phyloP scores from a whole-genome alignment of 805 yeast genomes.

The Nakazawaea wickerhamii region DNA sequence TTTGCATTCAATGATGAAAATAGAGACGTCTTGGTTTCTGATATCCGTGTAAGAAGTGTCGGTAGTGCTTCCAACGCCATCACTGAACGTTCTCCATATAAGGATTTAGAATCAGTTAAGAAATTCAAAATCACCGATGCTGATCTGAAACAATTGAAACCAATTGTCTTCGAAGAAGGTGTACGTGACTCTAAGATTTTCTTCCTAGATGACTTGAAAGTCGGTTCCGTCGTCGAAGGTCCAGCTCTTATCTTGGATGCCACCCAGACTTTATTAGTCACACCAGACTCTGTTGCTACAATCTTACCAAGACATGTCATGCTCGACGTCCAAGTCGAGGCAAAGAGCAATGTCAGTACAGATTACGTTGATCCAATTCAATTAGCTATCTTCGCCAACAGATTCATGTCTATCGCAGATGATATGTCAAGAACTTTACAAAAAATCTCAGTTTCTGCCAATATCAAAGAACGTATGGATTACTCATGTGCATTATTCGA shows the following conservation, averaged over 20 bases:
- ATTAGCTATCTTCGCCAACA: slow-evolving; percentile 24
- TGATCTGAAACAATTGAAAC: slow-evolving; percentile 1
- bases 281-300: slow-evolving; percentile 21
- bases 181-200: slow-evolving; percentile 19
- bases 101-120: slow-evolving; percentile 13
- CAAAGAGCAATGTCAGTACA: slow-evolving; percentile 21
- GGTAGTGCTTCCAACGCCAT: slow-evolving; percentile 21
- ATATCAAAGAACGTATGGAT: slow-evolving; percentile 27
- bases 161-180: slow-evolving; percentile 20
- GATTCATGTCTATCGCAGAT: slow-evolving; percentile 30
- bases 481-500: slow-evolving; percentile 28
- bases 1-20: slow-evolving; percentile 25
- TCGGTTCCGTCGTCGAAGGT: slow-evolving; percentile 21
- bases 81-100: slow-evolving; percentile 22
- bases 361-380: slow-evolving; percentile 22
- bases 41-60: slow-evolving; percentile 28
- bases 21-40: slow-evolving; percentile 23
- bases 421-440: slow-evolving; percentile 25
- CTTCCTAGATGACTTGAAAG: slow-evolving; percentile 17
- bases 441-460: slow-evolving; percentile 24
- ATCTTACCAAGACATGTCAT: slow-evolving; percentile 23
- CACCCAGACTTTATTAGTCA: slow-evolving; percentile 24
- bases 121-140: slow-evolving; percentile 16
- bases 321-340: slow-evolving; percentile 15
- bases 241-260: slow-evolving; percentile 24